These are phyloP conservation scores for Calonectria fujianensis DNA, from an alignment of 2,329 filamentous ascomycete species.

Conservation along the genomic window DNA sequence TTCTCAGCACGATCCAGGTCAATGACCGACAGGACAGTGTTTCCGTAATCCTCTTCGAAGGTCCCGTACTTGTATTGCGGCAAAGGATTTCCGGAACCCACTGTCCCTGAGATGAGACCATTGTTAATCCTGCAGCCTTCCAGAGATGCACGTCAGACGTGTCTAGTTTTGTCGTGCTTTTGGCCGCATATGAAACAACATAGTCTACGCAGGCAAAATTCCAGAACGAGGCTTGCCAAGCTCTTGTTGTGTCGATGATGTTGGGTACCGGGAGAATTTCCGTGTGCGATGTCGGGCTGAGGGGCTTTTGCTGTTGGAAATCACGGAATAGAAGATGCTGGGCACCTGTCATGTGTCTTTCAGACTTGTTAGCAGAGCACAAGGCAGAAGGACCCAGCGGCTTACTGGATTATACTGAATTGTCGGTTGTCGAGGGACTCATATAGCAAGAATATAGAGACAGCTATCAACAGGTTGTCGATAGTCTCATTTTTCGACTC, in stretches of 20 bases:
- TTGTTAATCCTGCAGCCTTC: constrained; percentile 25
- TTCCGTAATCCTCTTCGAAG: constrained; percentile 7
- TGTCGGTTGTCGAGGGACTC: constrained; percentile 17
- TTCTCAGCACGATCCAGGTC: constrained; percentile 18
- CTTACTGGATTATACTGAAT: constrained; percentile 17
- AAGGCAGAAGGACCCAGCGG: background rate
- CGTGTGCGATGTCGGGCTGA: background rate
- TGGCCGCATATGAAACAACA: constrained; percentile 10
- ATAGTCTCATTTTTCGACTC: constrained; percentile 4
- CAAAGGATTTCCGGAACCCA: constrained; percentile 10
- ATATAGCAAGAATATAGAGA: constrained; percentile 24
- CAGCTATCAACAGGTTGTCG: constrained; percentile 21
- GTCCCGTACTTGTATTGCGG: background rate
- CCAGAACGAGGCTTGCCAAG: constrained; percentile 31
- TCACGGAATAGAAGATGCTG: constrained; percentile 14
- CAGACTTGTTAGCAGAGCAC: background rate
- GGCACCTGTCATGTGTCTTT: constrained; percentile 27
- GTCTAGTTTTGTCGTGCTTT: constrained; percentile 4
- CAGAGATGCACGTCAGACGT: constrained; percentile 10
- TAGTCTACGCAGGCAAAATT: constrained; percentile 29
- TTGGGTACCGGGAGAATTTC: background rate
- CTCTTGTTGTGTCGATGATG: constrained; percentile 25
- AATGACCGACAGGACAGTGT: constrained; percentile 18
- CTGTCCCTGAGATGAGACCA: background rate
- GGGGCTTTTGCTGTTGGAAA: constrained; percentile 1